Conservation (phyloP, 2,329 filamentous ascomycete genomes). For the Talaromyces funiculosus region DNA sequence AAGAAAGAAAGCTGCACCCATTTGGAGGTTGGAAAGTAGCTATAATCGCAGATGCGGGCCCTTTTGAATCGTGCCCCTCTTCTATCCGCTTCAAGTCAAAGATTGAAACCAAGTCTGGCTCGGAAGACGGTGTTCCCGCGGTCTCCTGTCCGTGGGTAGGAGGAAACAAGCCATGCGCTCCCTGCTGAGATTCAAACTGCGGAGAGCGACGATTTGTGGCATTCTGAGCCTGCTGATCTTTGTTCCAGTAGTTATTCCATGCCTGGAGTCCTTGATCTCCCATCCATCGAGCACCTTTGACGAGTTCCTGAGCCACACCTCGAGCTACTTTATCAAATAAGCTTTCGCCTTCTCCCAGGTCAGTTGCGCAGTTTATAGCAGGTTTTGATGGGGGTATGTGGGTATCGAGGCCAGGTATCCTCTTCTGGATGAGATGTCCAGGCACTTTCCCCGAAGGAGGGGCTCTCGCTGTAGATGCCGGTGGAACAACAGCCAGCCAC, state of each 20-base stretch:
- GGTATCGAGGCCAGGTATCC: constrained; percentile 38
- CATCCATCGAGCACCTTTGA: constrained; percentile 46
- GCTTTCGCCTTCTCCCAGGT: constrained; percentile 44
- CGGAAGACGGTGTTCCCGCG: constrained; percentile 28
- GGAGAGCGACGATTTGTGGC: constrained; percentile 27
- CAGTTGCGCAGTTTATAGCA: constrained; percentile 39
- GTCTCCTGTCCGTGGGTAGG: constrained; percentile 43
- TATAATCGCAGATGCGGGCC: constrained; percentile 30
- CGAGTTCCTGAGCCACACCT: constrained; percentile 46
- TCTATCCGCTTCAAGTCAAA: constrained; percentile 42
- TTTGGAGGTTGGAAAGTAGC: constrained; percentile 45
- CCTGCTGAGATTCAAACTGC: constrained; percentile 25
- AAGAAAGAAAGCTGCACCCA: constrained; percentile 47
- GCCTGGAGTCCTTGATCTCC: constrained; percentile 46
- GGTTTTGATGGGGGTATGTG: constrained; percentile 39
- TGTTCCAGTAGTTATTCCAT: constrained; percentile 49
- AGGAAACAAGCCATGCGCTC: constrained; percentile 36
- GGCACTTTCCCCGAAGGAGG: constrained; percentile 41
- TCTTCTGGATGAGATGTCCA: constrained; percentile 27
- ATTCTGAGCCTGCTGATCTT: constrained; percentile 30
- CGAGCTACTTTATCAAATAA: constrained; percentile 44
- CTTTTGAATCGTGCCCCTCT: constrained; percentile 33
- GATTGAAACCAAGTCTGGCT: constrained; percentile 43
- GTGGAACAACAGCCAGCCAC: constrained; percentile 44
- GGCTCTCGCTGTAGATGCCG: constrained; percentile 32